phyloP scores from a whole-genome alignment of 2,329 filamentous ascomycete species.

The Lasiodiplodia hormozganensis region DNA sequence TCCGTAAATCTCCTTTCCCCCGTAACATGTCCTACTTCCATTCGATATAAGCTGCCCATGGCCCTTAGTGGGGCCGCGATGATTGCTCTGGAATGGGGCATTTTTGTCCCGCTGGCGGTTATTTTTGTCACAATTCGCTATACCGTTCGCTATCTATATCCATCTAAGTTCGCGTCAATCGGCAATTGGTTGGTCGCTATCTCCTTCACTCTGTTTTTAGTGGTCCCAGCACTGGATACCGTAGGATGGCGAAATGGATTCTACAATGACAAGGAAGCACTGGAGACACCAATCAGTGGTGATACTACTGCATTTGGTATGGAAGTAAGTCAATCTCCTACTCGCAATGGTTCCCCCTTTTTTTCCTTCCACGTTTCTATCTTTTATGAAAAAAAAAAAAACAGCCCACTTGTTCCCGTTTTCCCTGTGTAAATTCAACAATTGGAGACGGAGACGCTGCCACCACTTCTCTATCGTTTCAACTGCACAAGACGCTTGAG shows the following conservation, averaged over 20 bases:
- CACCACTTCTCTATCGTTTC: no score
- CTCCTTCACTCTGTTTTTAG: neutral
- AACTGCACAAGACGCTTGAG: no score
- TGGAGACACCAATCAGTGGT: neutral
- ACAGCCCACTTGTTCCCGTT: no score
- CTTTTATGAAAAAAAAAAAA: no score
- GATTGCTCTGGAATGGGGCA: constrained; percentile 14
- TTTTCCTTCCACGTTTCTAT: no score
- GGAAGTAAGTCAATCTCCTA: neutral
- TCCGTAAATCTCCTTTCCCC: neutral
- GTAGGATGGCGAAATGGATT: constrained; percentile 5
- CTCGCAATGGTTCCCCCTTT: neutral
- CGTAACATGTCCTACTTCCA: constrained; percentile 1
- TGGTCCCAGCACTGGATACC: neutral
- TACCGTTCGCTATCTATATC: constrained; percentile 8
- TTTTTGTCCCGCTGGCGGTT: constrained; percentile 1
- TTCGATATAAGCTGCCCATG: neutral
- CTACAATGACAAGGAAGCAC: neutral
- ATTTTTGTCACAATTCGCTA: constrained; percentile 1
- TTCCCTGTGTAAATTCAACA: no score
- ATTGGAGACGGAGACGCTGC: no score
- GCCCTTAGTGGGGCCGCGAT: constrained; percentile 4
- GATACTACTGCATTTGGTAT: neutral
- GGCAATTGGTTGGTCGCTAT: constrained; percentile 2
- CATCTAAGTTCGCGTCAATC: neutral